Percentiles rank a stretch among this genome's conserved stretches.
Conservation (phyloP, 2,329 filamentous ascomycete genomes). For the Venturia pyrina region DNA sequence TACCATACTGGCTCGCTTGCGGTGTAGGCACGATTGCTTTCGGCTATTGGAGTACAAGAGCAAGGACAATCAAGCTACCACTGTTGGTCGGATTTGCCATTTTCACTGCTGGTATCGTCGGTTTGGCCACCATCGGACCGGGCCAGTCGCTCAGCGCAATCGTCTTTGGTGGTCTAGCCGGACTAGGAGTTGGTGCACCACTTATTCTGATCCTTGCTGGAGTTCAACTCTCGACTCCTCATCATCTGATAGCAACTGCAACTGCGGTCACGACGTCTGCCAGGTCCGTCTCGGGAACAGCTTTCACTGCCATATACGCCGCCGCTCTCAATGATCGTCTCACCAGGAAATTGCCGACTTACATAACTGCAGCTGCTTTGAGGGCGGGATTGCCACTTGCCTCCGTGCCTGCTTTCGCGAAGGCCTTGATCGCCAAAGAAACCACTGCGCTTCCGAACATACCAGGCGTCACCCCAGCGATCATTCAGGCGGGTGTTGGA, state of each 20-base stretch:
- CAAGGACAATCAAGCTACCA: not conserved
- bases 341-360: not conserved
- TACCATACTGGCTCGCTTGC: not conserved
- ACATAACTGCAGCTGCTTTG: not conserved
- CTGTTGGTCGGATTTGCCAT: not conserved
- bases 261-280: slow-evolving; percentile 1
- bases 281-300: not conserved
- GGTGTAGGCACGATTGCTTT: not conserved
- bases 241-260: not conserved
- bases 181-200: not conserved
- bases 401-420: not conserved
- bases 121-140: not conserved
- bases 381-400: not conserved
- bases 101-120: not conserved
- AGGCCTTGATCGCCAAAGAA: not conserved
- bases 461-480: not conserved
- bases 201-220: not conserved
- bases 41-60: not conserved
- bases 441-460: not conserved
- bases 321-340: not conserved
- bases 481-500: not conserved
- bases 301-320: not conserved
- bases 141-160: not conserved
- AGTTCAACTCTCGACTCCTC: slow-evolving; percentile 3
- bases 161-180: not conserved